A percentile compares a stretch with the other conserved stretches of the same genome.
Conservation (phyloP, 306 rosid species). For the Echinosophora koreensis region DNA sequence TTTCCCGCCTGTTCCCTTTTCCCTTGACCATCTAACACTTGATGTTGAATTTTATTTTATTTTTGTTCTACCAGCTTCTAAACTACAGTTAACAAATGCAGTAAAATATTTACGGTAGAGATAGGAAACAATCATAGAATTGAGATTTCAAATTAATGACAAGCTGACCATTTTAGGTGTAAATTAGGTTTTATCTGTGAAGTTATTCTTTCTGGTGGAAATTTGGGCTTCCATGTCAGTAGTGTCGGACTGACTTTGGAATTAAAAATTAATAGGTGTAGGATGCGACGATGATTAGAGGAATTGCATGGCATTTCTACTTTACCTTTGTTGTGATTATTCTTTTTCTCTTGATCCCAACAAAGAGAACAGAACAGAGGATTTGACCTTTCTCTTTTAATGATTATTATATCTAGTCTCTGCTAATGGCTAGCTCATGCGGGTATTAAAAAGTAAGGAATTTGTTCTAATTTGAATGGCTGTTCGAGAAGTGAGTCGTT, state of each 20-base stretch:
- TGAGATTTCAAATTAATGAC: slow-evolving; percentile 11
- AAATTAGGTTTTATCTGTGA: not conserved
- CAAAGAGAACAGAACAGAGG: not conserved
- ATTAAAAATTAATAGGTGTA: not conserved
- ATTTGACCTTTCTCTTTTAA: slow-evolving; percentile 1
- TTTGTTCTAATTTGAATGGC: not conserved
- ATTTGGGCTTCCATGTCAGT: slow-evolving; percentile 8
- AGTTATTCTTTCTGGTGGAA: slow-evolving; percentile 1
- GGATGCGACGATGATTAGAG: not conserved
- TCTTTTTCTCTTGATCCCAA: not conserved
- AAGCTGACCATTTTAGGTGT: not conserved
- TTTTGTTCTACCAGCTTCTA: no score
- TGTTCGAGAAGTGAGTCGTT: slow-evolving; percentile 7
- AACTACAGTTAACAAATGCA: not conserved
- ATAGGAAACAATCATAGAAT: not conserved
- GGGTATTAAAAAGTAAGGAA: not conserved
- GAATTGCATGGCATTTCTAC: not conserved
- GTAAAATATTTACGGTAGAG: not conserved
- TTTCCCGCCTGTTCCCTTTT: no score
- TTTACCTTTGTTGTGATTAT: slow-evolving; percentile 27
- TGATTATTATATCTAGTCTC: not conserved
- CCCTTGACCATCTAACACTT: no score
- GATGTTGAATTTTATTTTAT: no score
- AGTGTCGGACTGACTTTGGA: slow-evolving; percentile 7
- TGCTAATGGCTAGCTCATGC: slow-evolving; percentile 4